Conservation (phyloP, 805 yeast species). For the Pichia pseudocactophila region DNA sequence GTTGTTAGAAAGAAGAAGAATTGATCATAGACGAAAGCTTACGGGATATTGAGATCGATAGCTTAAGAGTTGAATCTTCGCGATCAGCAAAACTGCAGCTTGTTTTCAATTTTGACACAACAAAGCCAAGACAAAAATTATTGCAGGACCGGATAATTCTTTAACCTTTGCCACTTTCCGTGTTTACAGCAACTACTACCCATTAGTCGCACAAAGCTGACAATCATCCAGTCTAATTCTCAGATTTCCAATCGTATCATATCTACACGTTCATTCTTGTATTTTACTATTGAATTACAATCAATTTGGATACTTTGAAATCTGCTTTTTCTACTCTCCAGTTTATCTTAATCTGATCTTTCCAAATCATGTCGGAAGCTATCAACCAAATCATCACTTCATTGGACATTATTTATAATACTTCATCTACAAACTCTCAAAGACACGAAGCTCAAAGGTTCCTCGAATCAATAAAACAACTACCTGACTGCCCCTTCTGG, state of each 20-base stretch:
- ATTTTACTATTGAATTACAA: background rate
- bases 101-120: no score
- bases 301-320: background rate
- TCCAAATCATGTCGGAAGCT: conserved; percentile 32
- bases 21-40: no score
- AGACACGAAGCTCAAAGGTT: conserved; percentile 51
- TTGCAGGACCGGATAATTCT: no score
- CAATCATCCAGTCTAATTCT: background rate
- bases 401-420: conserved; percentile 61
- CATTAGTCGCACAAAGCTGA: background rate
- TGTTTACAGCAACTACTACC: background rate
- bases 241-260: no score
- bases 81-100: no score
- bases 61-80: no score
- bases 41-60: no score
- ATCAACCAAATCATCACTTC: conserved; percentile 71
- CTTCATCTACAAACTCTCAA: conserved; percentile 50
- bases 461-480: conserved; percentile 64
- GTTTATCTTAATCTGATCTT: background rate
- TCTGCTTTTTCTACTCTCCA: background rate
- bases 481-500: conserved; percentile 84
- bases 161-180: no score
- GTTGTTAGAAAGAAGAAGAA: no score
- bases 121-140: no score
- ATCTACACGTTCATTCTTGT: background rate